Conservation (phyloP, 305 asterid species). For the Vinca major region DNA sequence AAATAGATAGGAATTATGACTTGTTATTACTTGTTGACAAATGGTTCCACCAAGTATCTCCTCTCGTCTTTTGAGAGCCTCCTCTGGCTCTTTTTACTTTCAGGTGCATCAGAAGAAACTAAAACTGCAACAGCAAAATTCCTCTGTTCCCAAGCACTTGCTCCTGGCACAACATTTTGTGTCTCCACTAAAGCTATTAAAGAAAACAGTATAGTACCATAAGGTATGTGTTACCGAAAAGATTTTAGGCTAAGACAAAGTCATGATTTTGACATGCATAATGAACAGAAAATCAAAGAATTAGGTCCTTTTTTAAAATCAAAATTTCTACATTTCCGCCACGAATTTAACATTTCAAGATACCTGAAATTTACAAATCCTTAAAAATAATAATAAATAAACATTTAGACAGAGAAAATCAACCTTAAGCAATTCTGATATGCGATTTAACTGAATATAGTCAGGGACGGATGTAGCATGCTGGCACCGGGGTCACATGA, state of each 20-base stretch:
- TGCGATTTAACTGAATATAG: too few relatives aligned
- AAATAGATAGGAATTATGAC: not conserved
- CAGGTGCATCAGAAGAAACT: constrained; percentile 16
- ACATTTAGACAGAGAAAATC: too few relatives aligned
- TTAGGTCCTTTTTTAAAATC: too few relatives aligned
- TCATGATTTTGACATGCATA: too few relatives aligned
- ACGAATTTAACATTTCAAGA: too few relatives aligned
- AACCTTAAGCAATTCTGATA: too few relatives aligned
- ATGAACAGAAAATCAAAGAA: too few relatives aligned
- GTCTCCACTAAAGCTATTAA: not conserved
- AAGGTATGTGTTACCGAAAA: not conserved
- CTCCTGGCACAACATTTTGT: not conserved
- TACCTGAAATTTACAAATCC: too few relatives aligned
- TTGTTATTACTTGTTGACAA: constrained; percentile 24
- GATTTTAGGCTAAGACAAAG: not conserved
- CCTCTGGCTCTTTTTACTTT: constrained; percentile 5
- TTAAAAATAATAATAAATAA: too few relatives aligned
- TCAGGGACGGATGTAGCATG: too few relatives aligned
- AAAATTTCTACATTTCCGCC: too few relatives aligned
- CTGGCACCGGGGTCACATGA: too few relatives aligned
- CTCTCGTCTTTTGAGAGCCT: constrained; percentile 22
- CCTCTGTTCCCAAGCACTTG: constrained; percentile 6
- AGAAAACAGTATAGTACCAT: not conserved
- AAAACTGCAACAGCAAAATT: constrained; percentile 13
- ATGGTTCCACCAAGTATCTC: constrained; percentile 19